Percentiles rank a stretch among this genome's conserved stretches.
Conservation (phyloP, 2,329 filamentous ascomycete genomes). For the Monosporascus sp. region DNA sequence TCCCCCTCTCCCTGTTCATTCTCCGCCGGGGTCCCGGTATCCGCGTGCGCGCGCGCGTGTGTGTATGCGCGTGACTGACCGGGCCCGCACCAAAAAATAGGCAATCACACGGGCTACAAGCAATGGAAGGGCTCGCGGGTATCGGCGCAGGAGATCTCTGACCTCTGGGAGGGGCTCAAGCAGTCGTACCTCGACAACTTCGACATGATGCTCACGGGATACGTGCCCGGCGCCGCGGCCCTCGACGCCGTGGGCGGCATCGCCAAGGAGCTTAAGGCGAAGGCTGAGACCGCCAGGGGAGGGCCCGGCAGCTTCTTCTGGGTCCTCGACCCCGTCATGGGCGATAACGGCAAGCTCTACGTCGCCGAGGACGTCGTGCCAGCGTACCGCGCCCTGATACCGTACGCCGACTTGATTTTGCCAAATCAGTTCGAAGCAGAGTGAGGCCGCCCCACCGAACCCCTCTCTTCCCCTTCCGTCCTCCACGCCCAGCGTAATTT, state of each 20-base stretch:
- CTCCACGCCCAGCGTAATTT: not conserved
- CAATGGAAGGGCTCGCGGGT: slow-evolving; percentile 83
- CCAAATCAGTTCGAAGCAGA: slow-evolving; percentile 98
- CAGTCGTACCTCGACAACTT: slow-evolving; percentile 83
- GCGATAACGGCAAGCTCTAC: slow-evolving; percentile 87
- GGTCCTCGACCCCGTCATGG: slow-evolving; percentile 98
- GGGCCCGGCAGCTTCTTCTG: slow-evolving; percentile 81
- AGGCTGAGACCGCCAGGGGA: slow-evolving; percentile 37
- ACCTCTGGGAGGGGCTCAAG: slow-evolving; percentile 79
- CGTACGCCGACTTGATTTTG: slow-evolving; percentile 81
- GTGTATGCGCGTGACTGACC: not conserved
- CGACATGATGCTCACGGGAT: slow-evolving; percentile 91
- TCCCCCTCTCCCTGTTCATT: not conserved
- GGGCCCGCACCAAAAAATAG: slow-evolving; percentile 39
- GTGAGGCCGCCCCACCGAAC: slow-evolving; percentile 44
- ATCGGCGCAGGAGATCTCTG: slow-evolving; percentile 73
- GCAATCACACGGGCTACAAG: slow-evolving; percentile 90
- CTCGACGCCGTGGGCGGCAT: slow-evolving; percentile 83
- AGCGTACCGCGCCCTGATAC: slow-evolving; percentile 75
- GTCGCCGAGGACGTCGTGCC: slow-evolving; percentile 89
- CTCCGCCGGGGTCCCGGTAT: not conserved
- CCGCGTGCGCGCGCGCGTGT: not conserved
- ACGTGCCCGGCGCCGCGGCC: slow-evolving; percentile 81
- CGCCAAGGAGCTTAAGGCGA: slow-evolving; percentile 70
- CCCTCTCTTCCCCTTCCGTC: not conserved